Percentiles rank a stretch among this genome's conserved stretches.
Evolutionary conservation across 2,329 filamentous ascomycete species (phyloP).

Genomic region (Fusarium sambucinum): DNA sequence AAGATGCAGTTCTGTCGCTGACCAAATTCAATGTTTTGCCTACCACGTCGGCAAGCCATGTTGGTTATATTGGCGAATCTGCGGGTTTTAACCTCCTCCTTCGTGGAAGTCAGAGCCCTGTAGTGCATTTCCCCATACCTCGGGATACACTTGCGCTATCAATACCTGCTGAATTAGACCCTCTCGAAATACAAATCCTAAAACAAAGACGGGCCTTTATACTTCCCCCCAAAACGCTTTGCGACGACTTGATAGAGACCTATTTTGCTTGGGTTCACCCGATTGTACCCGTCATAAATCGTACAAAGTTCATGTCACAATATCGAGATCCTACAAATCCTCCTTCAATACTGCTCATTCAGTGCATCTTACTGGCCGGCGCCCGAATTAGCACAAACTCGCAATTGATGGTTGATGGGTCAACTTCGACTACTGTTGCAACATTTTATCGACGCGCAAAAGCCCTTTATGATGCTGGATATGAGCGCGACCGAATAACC

Average conservation of each 20-base stretch:
- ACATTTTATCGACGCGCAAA: slow-evolving; percentile 98
- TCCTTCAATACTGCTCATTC: slow-evolving; percentile 87
- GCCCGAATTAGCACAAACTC: slow-evolving; percentile 94
- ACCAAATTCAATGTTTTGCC: too few species aligned
- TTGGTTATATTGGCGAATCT: too few species aligned
- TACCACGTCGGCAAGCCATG: too few species aligned
- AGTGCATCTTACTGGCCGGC: slow-evolving; percentile 91
- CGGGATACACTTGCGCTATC: too few species aligned
- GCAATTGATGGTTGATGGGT: slow-evolving; percentile 95
- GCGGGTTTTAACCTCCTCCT: too few species aligned
- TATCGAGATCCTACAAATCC: slow-evolving; percentile 94
- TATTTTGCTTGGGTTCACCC: slow-evolving; percentile 98
- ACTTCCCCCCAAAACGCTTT: slow-evolving; percentile 75
- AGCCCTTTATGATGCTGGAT: slow-evolving; percentile 95
- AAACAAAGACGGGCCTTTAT: slow-evolving; percentile 93
- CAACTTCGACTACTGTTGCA: slow-evolving; percentile 91
- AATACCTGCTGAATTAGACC: too few species aligned
- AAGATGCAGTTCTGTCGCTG: too few species aligned
- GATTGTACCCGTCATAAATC: slow-evolving; percentile 93
- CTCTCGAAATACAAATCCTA: slow-evolving; percentile 94
- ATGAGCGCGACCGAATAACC: slow-evolving; percentile 94
- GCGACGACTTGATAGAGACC: slow-evolving; percentile 92
- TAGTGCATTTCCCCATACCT: too few species aligned
- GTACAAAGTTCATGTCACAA: slow-evolving; percentile 91
- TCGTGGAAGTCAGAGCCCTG: too few species aligned